These are phyloP conservation scores for Crithidia expoeki DNA, from an alignment of 208 protist genomes.

Conservation along the genomic window DNA sequence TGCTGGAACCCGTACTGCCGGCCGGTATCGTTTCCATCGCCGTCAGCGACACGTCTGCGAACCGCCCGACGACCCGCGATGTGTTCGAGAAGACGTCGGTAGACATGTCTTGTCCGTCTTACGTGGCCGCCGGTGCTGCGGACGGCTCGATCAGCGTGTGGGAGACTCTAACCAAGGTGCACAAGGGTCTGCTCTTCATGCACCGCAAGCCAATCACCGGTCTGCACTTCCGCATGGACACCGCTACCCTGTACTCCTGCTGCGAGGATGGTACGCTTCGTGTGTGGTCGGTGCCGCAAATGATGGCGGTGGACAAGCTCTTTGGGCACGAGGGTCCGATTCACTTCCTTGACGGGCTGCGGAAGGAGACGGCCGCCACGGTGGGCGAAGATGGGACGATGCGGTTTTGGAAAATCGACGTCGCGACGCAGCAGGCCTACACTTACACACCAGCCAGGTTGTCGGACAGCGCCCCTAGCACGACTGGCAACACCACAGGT, in stretches of 20 bases:
- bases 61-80: constrained; percentile 61
- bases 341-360: constrained; percentile 60
- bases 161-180: constrained; percentile 61
- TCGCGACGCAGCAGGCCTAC: constrained; percentile 84
- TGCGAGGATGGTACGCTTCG: constrained; percentile 84
- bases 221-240: constrained; percentile 74
- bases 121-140: constrained; percentile 75
- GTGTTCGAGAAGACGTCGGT: constrained; percentile 86
- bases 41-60: constrained; percentile 75
- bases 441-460: constrained; percentile 34
- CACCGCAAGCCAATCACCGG: constrained; percentile 87
- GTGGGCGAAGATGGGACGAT: constrained; percentile 88
- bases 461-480: neutral
- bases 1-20: constrained; percentile 69
- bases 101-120: constrained; percentile 77
- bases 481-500: neutral
- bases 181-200: constrained; percentile 84
- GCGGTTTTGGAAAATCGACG: constrained; percentile 90
- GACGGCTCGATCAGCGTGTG: constrained; percentile 87
- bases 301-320: constrained; percentile 84
- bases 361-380: constrained; percentile 73
- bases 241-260: constrained; percentile 70
- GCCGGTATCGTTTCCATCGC: constrained; percentile 75
- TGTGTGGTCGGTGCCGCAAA: constrained; percentile 88
- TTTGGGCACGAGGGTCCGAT: constrained; percentile 85